Conservation (phyloP, 208 protist species). For the Crithidia expoeki region DNA sequence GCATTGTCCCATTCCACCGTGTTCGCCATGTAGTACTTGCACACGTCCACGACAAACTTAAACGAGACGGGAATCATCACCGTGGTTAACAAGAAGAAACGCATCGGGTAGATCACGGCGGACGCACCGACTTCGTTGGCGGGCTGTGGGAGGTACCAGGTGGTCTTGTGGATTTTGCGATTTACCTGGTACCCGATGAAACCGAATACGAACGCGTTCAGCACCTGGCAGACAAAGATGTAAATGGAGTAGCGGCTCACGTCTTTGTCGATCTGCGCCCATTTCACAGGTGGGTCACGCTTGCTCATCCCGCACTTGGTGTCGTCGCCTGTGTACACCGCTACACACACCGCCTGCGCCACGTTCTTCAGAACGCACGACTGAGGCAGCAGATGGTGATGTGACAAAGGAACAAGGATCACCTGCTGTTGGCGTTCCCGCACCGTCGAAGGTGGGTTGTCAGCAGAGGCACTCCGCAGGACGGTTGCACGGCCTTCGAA, state of each 20-base stretch:
- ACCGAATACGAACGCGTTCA: slow-evolving; percentile 80
- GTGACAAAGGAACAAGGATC: slow-evolving; percentile 48
- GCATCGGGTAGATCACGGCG: slow-evolving; percentile 88
- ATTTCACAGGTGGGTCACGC: slow-evolving; percentile 83
- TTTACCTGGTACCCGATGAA: slow-evolving; percentile 78
- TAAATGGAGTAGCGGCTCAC: slow-evolving; percentile 87
- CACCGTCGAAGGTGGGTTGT: neutral
- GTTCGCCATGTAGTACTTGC: slow-evolving; percentile 93
- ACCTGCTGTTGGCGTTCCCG: neutral
- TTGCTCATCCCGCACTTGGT: slow-evolving; percentile 96
- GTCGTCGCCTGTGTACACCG: slow-evolving; percentile 95
- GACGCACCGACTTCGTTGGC: slow-evolving; percentile 32
- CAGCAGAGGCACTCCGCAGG: neutral
- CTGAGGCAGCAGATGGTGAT: slow-evolving; percentile 87
- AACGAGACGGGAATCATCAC: slow-evolving; percentile 97
- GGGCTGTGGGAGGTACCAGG: slow-evolving; percentile 78
- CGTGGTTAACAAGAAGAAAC: slow-evolving; percentile 96
- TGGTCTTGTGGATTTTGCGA: slow-evolving; percentile 29
- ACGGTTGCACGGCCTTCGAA: slow-evolving; percentile 84
- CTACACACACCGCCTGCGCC: slow-evolving; percentile 76
- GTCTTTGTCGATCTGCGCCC: slow-evolving; percentile 91
- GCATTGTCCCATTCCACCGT: slow-evolving; percentile 91
- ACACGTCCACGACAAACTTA: slow-evolving; percentile 95
- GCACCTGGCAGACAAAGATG: slow-evolving; percentile 91
- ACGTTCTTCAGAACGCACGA: slow-evolving; percentile 90